phyloP scores from a whole-genome alignment of 192 early-diverging fungal species.

The Pecoramyces ruminantium region DNA sequence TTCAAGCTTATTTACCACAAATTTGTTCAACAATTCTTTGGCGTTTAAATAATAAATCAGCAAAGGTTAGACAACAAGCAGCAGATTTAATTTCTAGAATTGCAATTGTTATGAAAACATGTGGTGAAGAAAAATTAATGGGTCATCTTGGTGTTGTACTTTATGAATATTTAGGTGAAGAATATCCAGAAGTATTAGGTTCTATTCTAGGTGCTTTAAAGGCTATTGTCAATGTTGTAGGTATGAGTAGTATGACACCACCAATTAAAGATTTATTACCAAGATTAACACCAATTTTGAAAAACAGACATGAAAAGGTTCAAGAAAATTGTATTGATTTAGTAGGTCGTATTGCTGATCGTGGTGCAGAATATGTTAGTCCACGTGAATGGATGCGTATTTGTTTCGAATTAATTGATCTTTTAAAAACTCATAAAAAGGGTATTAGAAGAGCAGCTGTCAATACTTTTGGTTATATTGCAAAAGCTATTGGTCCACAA shows the following conservation, averaged over 20 bases:
- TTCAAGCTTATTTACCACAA: conserved; percentile 84
- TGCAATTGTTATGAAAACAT: conserved; percentile 80
- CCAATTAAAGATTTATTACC: conserved; percentile 95
- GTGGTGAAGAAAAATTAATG: conserved; percentile 92
- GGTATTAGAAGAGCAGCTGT: conserved; percentile 90
- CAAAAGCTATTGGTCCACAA: conserved; percentile 96
- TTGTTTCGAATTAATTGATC: conserved; percentile 93
- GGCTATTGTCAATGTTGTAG: conserved; percentile 93
- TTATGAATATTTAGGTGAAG: conserved; percentile 97
- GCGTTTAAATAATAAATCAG: conserved; percentile 91
- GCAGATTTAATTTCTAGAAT: conserved; percentile 91
- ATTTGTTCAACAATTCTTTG: conserved; percentile 88
- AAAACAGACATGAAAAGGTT: conserved; percentile 92
- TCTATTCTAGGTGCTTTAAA: conserved; percentile 82
- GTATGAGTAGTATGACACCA: conserved; percentile 95
- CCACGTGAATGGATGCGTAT: conserved; percentile 99
- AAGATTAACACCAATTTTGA: conserved; percentile 90
- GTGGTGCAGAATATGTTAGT: conserved; percentile 88
- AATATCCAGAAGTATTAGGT: conserved; percentile 96
- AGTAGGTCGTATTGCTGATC: conserved; percentile 96
- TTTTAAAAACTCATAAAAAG: conserved; percentile 90
- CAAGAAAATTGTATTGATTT: conserved; percentile 81
- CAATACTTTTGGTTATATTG: conserved; percentile 98
- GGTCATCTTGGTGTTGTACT: conserved; percentile 78
- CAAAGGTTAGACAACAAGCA: conserved; percentile 91